phyloP scores from a whole-genome alignment of 2,329 filamentous ascomycete genomes.

The Xylaria multiplex region DNA sequence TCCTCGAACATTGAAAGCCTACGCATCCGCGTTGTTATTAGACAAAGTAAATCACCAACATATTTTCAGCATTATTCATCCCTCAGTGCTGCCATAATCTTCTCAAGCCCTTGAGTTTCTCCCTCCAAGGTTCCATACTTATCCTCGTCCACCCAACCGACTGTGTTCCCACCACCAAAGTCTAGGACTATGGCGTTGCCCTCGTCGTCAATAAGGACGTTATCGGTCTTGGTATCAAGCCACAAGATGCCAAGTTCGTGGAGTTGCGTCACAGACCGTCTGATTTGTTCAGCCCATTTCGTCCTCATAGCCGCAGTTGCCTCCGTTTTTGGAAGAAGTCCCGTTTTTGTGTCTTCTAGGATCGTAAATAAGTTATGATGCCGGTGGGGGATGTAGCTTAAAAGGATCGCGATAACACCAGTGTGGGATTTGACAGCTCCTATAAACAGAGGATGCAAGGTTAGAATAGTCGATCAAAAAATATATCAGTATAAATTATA shows the following conservation, averaged over 20 bases:
- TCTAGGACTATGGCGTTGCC: constrained; percentile 2
- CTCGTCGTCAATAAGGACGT: constrained; percentile 5
- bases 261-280: not conserved
- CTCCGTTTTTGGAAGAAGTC: not conserved
- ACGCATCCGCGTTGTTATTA: too few species aligned
- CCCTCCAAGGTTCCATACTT: constrained; percentile 6
- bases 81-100: not conserved
- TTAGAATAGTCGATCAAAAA: too few species aligned
- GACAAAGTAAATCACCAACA: too few species aligned
- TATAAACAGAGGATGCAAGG: not conserved
- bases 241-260: constrained; percentile 3
- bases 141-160: constrained; percentile 1
- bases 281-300: constrained; percentile 10
- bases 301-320: not conserved
- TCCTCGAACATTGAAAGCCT: too few species aligned
- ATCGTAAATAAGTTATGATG: not conserved
- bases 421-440: constrained; percentile 2
- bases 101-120: not conserved
- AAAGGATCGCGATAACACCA: not conserved
- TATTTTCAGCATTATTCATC: too few species aligned
- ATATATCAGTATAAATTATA: too few species aligned
- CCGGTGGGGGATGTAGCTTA: constrained; percentile 4
- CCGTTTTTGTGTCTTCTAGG: not conserved
- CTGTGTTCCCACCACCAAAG: constrained; percentile 2
- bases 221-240: constrained; percentile 3